Conservation (phyloP, 345 rosid species). For the Citrus trifoliata region DNA sequence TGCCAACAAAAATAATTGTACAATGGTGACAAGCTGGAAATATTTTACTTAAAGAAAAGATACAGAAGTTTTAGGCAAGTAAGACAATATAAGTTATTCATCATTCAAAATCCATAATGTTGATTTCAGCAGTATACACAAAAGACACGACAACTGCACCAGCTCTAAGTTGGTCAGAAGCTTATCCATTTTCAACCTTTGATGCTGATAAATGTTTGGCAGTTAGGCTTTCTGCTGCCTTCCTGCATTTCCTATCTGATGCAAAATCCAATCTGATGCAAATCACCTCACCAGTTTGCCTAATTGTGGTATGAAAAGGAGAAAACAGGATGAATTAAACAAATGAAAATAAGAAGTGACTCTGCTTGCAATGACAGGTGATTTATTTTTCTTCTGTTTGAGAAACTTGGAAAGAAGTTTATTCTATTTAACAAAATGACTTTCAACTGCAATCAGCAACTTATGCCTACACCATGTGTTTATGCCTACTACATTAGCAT, state of each 20-base stretch:
- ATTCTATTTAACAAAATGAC: neutral
- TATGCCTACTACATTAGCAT: neutral
- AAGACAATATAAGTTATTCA: neutral
- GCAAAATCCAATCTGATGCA: neutral
- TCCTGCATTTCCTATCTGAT: conserved; percentile 1
- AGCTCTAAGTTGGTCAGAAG: neutral
- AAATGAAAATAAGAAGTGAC: neutral
- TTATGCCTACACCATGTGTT: neutral
- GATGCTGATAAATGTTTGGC: neutral
- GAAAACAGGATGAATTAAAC: neutral
- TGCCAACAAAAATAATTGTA: neutral
- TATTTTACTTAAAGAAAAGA: neutral
- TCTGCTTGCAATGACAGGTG: neutral
- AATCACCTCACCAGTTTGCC: conserved; percentile 18
- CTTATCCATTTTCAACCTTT: neutral
- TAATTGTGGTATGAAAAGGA: neutral
- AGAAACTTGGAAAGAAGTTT: neutral
- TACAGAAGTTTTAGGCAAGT: neutral
- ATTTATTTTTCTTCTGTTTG: neutral
- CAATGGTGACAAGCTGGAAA: neutral
- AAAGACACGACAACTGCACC: neutral
- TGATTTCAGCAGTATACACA: neutral
- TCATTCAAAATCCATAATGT: neutral
- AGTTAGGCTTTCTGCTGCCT: neutral
- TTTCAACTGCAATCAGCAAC: neutral